These are phyloP conservation scores for Paraphoma chrysanthemicola DNA, from an alignment of 2,329 filamentous ascomycete species.

Conservation along the genomic window DNA sequence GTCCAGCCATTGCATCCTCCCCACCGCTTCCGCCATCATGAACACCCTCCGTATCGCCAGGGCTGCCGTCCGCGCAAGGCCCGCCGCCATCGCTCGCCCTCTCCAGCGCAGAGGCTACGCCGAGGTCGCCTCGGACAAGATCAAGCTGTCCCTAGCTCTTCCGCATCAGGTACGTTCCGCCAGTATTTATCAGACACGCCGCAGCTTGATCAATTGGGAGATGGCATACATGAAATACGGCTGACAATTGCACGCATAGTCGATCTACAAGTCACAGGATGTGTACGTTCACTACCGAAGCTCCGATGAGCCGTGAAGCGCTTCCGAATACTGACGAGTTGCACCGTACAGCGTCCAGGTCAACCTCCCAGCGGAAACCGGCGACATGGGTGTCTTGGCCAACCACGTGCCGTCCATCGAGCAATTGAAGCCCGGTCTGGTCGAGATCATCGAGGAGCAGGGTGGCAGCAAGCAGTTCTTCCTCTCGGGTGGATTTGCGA, in stretches of 20 bases:
- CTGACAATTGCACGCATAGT: slow-evolving; percentile 53
- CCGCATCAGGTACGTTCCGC: slow-evolving; percentile 88
- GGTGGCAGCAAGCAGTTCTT: slow-evolving; percentile 96
- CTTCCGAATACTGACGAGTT: slow-evolving; percentile 39
- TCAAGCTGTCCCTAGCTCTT: slow-evolving; percentile 97
- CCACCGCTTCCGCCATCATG: slow-evolving; percentile 65
- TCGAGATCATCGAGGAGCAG: slow-evolving; percentile 94
- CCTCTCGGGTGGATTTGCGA: slow-evolving; percentile 95
- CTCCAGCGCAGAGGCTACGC: slow-evolving; percentile 88
- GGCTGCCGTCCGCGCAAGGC: slow-evolving; percentile 81
- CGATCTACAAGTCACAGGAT: slow-evolving; percentile 74
- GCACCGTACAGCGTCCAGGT: slow-evolving; percentile 78
- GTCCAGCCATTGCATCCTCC: slow-evolving; percentile 48
- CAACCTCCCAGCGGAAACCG: slow-evolving; percentile 97
- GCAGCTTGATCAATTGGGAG: slow-evolving; percentile 1
- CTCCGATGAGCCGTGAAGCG: slow-evolving; percentile 30
- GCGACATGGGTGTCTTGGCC: slow-evolving; percentile 99
- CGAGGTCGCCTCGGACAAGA: slow-evolving; percentile 65
- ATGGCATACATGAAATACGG: slow-evolving; percentile 1
- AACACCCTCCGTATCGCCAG: slow-evolving; percentile 93
- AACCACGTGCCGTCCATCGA: slow-evolving; percentile 99
- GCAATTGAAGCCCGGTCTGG: slow-evolving; percentile 94
- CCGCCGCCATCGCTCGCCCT: slow-evolving; percentile 76
- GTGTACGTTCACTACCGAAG: slow-evolving; percentile 63
- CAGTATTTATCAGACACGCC: slow-evolving; percentile 12